Base-by-base conservation (phyloP, 805 yeast genomes). In the Zygoascus biomembranicola region DNA sequence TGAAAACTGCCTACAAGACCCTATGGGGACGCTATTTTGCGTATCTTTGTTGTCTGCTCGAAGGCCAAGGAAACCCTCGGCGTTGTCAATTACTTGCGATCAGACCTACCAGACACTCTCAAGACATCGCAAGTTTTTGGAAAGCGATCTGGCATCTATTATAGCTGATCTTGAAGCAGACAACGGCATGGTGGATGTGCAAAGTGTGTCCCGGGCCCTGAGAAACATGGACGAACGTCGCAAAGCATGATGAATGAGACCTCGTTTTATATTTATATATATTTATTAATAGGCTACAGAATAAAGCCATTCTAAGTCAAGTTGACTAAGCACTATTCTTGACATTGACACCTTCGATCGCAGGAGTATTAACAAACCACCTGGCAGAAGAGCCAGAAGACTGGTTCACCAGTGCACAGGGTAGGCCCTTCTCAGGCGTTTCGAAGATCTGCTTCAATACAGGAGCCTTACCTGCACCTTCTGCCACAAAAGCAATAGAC, bases 361-460 rank as follows among this genome's bases (percentile, higher is more conserved):
- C 96, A n/a, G 77, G 80, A 52, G 80, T 79, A 68, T 88, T 84
- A 44, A 88, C 92, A 68, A 90, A 87, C 97, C 97, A 90, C 47
- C 77, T 66, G 9, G 86, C 89, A 18, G 80, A 77, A 50, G 69
- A 69, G 48, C 59, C 54, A 49, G 69, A 70, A 46, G 81, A 66
- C 14, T 77, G 77, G 65, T 85, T 89, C 55, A 90, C 95, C 57
- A 83, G 72, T 57, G 82, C 85, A 54, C 88, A 78, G 32, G 98
- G 98, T 41, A 65, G 56, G 50, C 73, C 55, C 43, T 58, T 51
- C 54, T 69, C 70, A 43, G 64, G 64, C 50, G 73, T 71, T 52
- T 75, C 67, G 69, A 90, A 90, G 50, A 90, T 84, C 59, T 84
- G 76, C 62, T 78, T 79, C 66, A 90, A 74, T 47, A 87, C 76